Conservation (phyloP, 352 stramenopile genomes). For the Globisporangium splendens region DNA sequence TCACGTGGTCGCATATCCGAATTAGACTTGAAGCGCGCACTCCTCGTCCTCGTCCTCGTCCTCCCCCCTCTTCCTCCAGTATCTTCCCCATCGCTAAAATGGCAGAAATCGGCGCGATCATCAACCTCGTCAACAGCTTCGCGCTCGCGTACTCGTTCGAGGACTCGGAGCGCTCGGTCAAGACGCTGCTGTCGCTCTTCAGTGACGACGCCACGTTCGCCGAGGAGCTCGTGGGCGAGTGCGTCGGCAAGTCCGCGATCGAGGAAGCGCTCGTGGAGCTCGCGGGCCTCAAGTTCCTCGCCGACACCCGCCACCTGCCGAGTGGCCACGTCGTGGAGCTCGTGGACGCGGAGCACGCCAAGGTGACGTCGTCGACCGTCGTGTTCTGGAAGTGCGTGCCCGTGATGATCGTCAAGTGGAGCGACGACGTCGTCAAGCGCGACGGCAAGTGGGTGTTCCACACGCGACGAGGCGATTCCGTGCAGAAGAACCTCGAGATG, state of each 20-base stretch:
- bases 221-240: conserved; percentile 74
- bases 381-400: conserved; percentile 87
- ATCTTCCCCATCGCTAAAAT: conserved; percentile 24
- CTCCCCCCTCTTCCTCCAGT: too few species aligned
- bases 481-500: conserved; percentile 89
- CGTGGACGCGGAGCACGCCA: conserved; percentile 43
- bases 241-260: conserved; percentile 64
- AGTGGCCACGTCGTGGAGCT: conserved; percentile 79
- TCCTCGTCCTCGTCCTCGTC: too few species aligned
- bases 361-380: conserved; percentile 58
- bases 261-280: conserved; percentile 68
- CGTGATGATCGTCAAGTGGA: conserved; percentile 82
- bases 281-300: conserved; percentile 71
- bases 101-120: conserved; percentile 68
- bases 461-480: conserved; percentile 57
- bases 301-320: conserved; percentile 76
- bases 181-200: conserved; percentile 69
- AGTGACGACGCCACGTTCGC: conserved; percentile 65
- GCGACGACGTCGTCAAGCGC: conserved; percentile 68
- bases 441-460: conserved; percentile 78
- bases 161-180: conserved; percentile 63
- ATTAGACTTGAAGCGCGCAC: conserved; percentile 3
- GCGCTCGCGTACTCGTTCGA: conserved; percentile 76
- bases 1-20: not conserved
- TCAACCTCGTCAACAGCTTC: conserved; percentile 86